Evolutionary conservation across 768 basidiomycete genomes (phyloP).

Genomic region (Trametes meyenii): DNA sequence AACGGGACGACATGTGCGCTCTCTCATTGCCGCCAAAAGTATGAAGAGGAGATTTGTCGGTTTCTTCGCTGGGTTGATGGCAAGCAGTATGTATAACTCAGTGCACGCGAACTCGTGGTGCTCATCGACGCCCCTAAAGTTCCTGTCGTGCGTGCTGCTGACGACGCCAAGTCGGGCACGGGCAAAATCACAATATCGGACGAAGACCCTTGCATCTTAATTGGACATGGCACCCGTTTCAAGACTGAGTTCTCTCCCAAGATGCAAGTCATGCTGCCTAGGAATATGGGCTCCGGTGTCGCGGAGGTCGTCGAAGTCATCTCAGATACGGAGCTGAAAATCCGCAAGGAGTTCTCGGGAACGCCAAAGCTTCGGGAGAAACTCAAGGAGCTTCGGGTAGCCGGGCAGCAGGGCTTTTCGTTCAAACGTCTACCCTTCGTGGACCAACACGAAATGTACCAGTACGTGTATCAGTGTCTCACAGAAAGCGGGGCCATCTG

Average conservation of each 20-base stretch:
- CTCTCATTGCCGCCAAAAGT: constrained; percentile 88
- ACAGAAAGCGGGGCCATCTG: constrained; percentile 90
- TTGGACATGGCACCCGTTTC: constrained; percentile 84
- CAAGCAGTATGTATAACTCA: constrained; percentile 65
- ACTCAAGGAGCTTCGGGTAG: constrained; percentile 55
- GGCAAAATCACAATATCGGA: constrained; percentile 73
- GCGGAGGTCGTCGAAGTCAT: constrained; percentile 89
- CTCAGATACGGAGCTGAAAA: constrained; percentile 80
- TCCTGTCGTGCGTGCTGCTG: constrained; percentile 90
- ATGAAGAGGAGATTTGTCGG: constrained; percentile 82
- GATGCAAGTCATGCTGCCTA: constrained; percentile 88
- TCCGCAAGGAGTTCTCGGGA: constrained; percentile 86
- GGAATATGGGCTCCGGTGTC: constrained; percentile 69
- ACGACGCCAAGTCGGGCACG: constrained; percentile 73
- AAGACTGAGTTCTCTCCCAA: constrained; percentile 68
- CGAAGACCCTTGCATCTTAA: constrained; percentile 78
- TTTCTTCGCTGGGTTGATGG: constrained; percentile 76
- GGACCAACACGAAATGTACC: constrained; percentile 95
- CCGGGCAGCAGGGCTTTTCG: constrained; percentile 63
- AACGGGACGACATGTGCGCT: constrained; percentile 77
- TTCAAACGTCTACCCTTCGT: constrained; percentile 88
- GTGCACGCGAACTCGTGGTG: background rate
- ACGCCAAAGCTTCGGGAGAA: constrained; percentile 70
- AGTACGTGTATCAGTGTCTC: constrained; percentile 85
- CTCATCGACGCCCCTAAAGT: constrained; percentile 49